Evolutionary conservation across 345 rosid genomes (phyloP).

Genomic region (Atalantia buxifolia): DNA sequence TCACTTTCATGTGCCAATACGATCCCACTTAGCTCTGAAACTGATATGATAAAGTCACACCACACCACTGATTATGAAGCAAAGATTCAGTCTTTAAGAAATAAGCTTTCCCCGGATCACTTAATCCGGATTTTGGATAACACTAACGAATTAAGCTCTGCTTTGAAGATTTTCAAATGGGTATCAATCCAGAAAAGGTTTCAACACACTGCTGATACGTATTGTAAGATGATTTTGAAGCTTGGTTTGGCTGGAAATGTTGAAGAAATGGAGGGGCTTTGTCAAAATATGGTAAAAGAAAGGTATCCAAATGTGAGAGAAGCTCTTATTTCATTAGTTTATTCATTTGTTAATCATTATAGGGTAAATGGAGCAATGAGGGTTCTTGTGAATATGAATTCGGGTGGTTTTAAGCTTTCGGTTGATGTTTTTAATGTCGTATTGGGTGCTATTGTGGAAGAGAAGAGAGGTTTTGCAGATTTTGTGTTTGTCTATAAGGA

Average conservation of each 20-base stretch:
- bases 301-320: slow-evolving; percentile 25
- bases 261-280: slow-evolving; percentile 37
- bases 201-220: slow-evolving; percentile 41
- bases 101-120: slow-evolving; percentile 34
- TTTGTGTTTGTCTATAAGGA: slow-evolving; percentile 55
- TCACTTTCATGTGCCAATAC: slow-evolving; percentile 29
- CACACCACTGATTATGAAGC: slow-evolving; percentile 23
- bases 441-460: slow-evolving; percentile 37
- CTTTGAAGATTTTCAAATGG: slow-evolving; percentile 55
- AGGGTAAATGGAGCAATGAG: slow-evolving; percentile 36
- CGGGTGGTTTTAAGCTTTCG: slow-evolving; percentile 32
- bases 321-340: slow-evolving; percentile 34
- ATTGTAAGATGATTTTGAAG: slow-evolving; percentile 42
- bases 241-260: slow-evolving; percentile 48
- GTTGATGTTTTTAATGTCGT: slow-evolving; percentile 35
- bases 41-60: slow-evolving; percentile 9
- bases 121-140: slow-evolving; percentile 37
- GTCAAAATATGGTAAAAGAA: slow-evolving; percentile 37
- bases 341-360: slow-evolving; percentile 29
- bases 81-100: slow-evolving; percentile 31
- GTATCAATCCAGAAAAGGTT: slow-evolving; percentile 40
- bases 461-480: slow-evolving; percentile 35
- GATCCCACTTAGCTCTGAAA: slow-evolving; percentile 17
- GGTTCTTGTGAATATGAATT: slow-evolving; percentile 36
- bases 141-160: slow-evolving; percentile 34